Evolutionary conservation across 257 asterid species (phyloP).

Genomic region (Nicotiana tabacum): DNA sequence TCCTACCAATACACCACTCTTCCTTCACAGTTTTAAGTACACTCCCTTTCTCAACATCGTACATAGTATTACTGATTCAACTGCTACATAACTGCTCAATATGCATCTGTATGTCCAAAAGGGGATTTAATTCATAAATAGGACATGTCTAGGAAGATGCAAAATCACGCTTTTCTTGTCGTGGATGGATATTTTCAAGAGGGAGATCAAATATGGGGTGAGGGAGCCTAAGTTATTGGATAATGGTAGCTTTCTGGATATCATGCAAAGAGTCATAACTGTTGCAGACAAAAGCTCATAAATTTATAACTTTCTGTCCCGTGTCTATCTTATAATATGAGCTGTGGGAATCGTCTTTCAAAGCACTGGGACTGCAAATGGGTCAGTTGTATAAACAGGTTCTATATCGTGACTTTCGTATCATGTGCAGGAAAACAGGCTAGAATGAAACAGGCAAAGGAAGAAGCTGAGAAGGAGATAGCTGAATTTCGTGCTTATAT

Average conservation of each 20-base stretch:
- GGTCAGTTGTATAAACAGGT: neutral
- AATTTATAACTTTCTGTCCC: neutral
- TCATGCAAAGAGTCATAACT: neutral
- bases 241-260: neutral
- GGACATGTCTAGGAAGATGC: neutral
- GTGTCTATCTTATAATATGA: neutral
- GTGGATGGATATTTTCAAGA: neutral
- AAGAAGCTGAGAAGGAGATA: constrained; percentile 89
- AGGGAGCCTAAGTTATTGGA: neutral
- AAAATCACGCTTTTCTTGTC: neutral
- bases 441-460: constrained; percentile 86
- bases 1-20: neutral
- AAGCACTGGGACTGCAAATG: neutral
- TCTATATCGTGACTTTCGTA: neutral
- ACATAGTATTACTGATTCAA: neutral
- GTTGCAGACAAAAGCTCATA: neutral
- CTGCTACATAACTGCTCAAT: neutral
- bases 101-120: neutral
- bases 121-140: neutral
- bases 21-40: neutral
- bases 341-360: neutral
- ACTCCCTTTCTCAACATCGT: neutral
- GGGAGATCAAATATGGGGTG: neutral
- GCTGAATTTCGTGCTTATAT: constrained; percentile 84
- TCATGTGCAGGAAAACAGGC: constrained; percentile 67